Evolutionary conservation across 345 rosid genomes (phyloP).

Genomic region (Theobroma cacao): DNA sequence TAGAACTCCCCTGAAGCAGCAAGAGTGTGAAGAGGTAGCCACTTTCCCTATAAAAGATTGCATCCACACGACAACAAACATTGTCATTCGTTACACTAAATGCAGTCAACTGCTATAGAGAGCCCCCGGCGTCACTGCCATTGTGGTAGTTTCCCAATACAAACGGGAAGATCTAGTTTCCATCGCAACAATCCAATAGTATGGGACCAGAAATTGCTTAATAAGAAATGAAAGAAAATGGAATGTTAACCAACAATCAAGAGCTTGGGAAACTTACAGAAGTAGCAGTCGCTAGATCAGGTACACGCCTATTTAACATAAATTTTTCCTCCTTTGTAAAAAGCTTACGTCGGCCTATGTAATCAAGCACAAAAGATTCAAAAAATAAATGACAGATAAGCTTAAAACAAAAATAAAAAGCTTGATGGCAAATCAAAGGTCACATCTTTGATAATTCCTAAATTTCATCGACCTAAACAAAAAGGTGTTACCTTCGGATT

Average conservation of each 20-base stretch:
- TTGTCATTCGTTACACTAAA: background rate
- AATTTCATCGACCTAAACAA: background rate
- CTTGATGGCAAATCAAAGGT: background rate
- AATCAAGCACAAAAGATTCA: conserved; percentile 16
- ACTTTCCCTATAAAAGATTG: conserved; percentile 45
- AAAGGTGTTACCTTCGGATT: conserved; percentile 47
- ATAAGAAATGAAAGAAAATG: background rate
- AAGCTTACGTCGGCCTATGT: conserved; percentile 58
- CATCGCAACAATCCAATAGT: background rate
- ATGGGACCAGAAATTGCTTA: background rate
- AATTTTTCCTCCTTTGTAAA: conserved; percentile 77
- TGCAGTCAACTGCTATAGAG: background rate
- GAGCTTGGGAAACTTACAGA: conserved; percentile 54
- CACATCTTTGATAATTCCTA: background rate
- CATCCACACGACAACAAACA: background rate
- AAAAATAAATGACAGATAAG: background rate
- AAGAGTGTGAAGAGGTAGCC: conserved; percentile 86
- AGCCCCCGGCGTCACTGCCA: background rate
- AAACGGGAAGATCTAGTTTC: background rate
- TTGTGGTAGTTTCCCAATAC: background rate
- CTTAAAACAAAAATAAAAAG: background rate
- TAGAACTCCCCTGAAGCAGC: conserved; percentile 92
- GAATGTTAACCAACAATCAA: conserved; percentile 3
- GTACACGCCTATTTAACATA: conserved; percentile 66
- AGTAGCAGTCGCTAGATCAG: conserved; percentile 64